Evolutionary conservation across 345 rosid species (phyloP).

Genomic region (Rhodomyrtus tomentosa): DNA sequence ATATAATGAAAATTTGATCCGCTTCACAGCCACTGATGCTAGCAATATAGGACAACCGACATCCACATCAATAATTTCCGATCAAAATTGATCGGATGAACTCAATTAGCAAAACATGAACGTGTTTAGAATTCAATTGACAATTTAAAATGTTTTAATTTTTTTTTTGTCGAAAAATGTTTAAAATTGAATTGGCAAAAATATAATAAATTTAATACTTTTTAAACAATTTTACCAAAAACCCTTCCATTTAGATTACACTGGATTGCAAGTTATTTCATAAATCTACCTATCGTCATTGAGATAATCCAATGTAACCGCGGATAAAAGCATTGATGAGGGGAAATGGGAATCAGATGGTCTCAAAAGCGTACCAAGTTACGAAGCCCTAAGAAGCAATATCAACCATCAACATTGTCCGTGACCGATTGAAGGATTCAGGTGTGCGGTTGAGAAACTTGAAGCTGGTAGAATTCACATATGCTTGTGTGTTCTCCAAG

Average conservation of each 20-base stretch:
- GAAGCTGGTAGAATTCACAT: background rate
- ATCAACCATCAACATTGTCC: background rate
- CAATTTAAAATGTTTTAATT: no score
- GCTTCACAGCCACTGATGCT: no score
- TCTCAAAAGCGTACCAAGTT: background rate
- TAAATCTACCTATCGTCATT: background rate
- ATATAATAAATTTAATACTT: no score
- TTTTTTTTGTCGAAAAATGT: no score
- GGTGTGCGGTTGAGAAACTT: background rate
- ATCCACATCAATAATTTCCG: no score
- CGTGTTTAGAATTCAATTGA: no score
- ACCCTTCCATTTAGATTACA: background rate
- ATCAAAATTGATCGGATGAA: no score
- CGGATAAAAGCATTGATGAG: background rate
- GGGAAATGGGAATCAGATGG: background rate
- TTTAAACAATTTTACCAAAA: no score
- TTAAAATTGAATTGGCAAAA: no score
- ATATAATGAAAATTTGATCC: no score
- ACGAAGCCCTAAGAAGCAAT: slow-evolving; percentile 11
- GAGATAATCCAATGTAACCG: background rate
- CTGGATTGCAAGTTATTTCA: background rate
- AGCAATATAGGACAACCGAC: no score
- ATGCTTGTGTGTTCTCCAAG: background rate
- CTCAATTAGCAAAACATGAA: no score
- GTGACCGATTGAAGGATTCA: background rate